phyloP scores from a whole-genome alignment of 208 protist genomes.

The Leishmania amazonensis region DNA sequence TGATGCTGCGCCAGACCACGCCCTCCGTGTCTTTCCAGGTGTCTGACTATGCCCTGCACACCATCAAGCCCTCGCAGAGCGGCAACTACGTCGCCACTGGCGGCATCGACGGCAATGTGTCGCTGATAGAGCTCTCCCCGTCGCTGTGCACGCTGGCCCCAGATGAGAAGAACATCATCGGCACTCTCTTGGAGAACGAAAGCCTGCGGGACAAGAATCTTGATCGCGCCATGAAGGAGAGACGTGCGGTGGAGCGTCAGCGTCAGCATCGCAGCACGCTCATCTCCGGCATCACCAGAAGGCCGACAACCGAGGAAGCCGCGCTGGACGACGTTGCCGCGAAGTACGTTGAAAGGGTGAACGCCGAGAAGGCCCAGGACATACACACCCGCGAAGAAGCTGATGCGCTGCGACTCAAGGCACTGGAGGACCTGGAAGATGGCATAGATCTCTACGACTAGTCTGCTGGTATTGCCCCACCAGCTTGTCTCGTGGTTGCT shows the following conservation, averaged over 20 bases:
- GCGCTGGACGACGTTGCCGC: slow-evolving; percentile 55
- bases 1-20: slow-evolving; percentile 94
- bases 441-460: slow-evolving; percentile 67
- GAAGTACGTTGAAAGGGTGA: slow-evolving; percentile 59
- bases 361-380: slow-evolving; percentile 46
- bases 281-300: slow-evolving; percentile 40
- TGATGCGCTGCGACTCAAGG: slow-evolving; percentile 52
- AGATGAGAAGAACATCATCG: slow-evolving; percentile 92
- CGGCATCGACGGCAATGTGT: slow-evolving; percentile 94
- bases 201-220: slow-evolving; percentile 94
- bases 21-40: slow-evolving; percentile 93
- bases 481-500: not conserved
- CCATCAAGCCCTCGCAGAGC: slow-evolving; percentile 74
- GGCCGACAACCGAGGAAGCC: slow-evolving; percentile 34
- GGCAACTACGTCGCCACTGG: slow-evolving; percentile 90
- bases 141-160: slow-evolving; percentile 79
- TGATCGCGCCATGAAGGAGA: slow-evolving; percentile 87
- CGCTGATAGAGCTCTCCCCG: slow-evolving; percentile 93
- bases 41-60: slow-evolving; percentile 90
- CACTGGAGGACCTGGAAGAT: slow-evolving; percentile 83
- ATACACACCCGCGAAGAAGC: slow-evolving; percentile 38
- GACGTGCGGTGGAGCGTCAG: slow-evolving; percentile 65
- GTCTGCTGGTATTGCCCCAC: not conserved
- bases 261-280: slow-evolving; percentile 74
- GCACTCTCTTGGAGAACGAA: slow-evolving; percentile 93